Percentiles rank a stretch among this genome's conserved stretches.
Evolutionary conservation across 2,329 filamentous ascomycete genomes (phyloP).

Genomic region (Exophiala spinifera): DNA sequence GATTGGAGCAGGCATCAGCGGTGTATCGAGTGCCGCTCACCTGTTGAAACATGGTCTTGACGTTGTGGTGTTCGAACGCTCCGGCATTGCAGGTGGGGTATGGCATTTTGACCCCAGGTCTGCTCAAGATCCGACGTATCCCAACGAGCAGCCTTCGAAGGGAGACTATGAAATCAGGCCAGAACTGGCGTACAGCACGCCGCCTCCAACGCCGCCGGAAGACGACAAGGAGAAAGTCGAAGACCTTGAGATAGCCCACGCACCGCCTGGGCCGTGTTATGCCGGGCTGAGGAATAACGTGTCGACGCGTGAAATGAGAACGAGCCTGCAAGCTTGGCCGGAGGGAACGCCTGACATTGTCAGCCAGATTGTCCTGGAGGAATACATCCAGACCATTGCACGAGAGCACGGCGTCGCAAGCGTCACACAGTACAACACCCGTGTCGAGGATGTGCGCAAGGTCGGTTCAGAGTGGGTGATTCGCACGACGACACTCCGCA

Average conservation of each 20-base stretch:
- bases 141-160: slow-evolving; percentile 37
- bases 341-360: slow-evolving; percentile 59
- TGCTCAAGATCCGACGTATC: slow-evolving; percentile 49
- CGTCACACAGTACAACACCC: slow-evolving; percentile 55
- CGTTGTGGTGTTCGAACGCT: slow-evolving; percentile 55
- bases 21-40: slow-evolving; percentile 48
- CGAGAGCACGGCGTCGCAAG: slow-evolving; percentile 48
- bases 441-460: slow-evolving; percentile 56
- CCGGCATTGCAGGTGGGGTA: slow-evolving; percentile 51
- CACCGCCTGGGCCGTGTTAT: slow-evolving; percentile 57
- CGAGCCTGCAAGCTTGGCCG: slow-evolving; percentile 55
- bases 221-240: slow-evolving; percentile 11
- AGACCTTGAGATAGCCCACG: slow-evolving; percentile 37
- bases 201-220: slow-evolving; percentile 10
- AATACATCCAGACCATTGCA: slow-evolving; percentile 62
- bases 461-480: slow-evolving; percentile 51
- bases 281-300: slow-evolving; percentile 54
- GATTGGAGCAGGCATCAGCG: slow-evolving; percentile 53
- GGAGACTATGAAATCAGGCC: slow-evolving; percentile 33
- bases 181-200: slow-evolving; percentile 23
- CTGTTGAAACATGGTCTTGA: slow-evolving; percentile 46
- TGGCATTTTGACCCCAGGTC: slow-evolving; percentile 55
- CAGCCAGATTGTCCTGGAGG: slow-evolving; percentile 53
- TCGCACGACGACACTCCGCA: slow-evolving; percentile 45
- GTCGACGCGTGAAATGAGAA: slow-evolving; percentile 49